Evolutionary conservation across 306 rosid species (phyloP).

Genomic region (Herpetospermum pedunculosum): DNA sequence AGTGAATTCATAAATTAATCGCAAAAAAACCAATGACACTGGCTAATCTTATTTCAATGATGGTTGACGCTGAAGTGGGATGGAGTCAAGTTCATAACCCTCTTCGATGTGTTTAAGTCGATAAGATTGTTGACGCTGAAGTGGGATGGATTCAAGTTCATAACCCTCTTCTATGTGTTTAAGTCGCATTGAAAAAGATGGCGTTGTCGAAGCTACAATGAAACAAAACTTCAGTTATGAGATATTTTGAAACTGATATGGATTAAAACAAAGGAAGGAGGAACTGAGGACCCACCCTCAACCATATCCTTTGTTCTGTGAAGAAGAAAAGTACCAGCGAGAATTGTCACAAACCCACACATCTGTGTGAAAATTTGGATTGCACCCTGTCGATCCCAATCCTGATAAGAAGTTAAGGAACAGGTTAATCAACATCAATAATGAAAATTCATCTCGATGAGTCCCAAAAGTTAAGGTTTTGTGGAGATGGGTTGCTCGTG

Average conservation of each 20-base stretch:
- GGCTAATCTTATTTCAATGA: not conserved
- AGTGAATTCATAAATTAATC: not conserved
- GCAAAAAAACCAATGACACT: not conserved
- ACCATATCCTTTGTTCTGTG: conserved; percentile 13
- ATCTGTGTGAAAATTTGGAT: conserved; percentile 9
- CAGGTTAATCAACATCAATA: not conserved
- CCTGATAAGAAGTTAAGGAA: not conserved
- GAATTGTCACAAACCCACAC: conserved; percentile 14
- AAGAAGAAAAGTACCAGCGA: conserved; percentile 10
- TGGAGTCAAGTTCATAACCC: conserved; percentile 5
- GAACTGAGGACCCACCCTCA: conserved; percentile 8
- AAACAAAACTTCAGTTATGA: not conserved
- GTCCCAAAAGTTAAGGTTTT: not conserved
- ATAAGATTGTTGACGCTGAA: not conserved
- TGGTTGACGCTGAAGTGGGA: conserved; percentile 1
- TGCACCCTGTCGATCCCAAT: conserved; percentile 10
- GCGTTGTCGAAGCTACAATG: not conserved
- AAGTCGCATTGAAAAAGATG: conserved; percentile 2
- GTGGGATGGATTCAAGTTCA: conserved; percentile 11
- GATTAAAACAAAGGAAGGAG: not conserved
- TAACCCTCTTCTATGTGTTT: conserved; percentile 1
- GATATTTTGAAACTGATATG: not conserved
- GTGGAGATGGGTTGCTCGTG: too few relatives aligned
- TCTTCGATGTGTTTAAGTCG: conserved; percentile 1
- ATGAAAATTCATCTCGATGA: too few relatives aligned